Evolutionary conservation across 768 basidiomycete genomes (phyloP), one percentile per base, ranked within the genome.

Genomic region (Fomitopsis serialis): DNA sequence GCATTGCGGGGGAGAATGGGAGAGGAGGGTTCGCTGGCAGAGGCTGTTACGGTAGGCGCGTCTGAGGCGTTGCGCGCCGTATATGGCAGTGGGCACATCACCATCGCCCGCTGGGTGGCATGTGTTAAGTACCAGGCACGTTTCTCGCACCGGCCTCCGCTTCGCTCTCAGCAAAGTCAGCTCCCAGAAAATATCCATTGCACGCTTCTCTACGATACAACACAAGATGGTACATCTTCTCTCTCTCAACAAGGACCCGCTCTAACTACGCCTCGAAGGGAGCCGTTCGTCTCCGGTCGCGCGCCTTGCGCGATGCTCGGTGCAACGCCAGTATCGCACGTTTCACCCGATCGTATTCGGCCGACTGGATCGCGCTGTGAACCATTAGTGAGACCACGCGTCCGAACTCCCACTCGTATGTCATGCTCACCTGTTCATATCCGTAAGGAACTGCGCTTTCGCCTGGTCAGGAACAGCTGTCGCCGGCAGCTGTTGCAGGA

Each of bases 331-430:
- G 70, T 56, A 95, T 78, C 0, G 86, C 84, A 61, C 88, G 85
- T 70, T 92, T 93, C 52, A 92, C 85, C 66, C 87, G 88, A 65
- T 93, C 91, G 53, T 78, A 80, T 64, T 90, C 81, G 52, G 75
- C 74, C 0, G 74, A 71, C 52, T 81, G 79, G 45, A 92, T 69
- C 8, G 85, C 81, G 55, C 91, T 93, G 66, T 51, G 13, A 57
- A 23, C 52, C 55, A 50, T 32, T n/a, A 40, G 57, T 59, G 36
- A 63, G 50, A 55, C 24, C 25, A 4, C 45, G 51, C 22, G 50
- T 42, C 32, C 45, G 36, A 54, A 2, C 48, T 13, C n/a, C 32
- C 29, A 34, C n/a, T 29, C 22, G 8, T 32, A 13, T n/a, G 21
- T 46, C 35, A 21, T 19, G 78, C 87, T 62, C 66, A 97, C 95